Percentiles rank a stretch among this genome's conserved stretches.
phyloP scores from a whole-genome alignment of 1,139 yeast species.

The Kurtzmaniella quercitrusa region DNA sequence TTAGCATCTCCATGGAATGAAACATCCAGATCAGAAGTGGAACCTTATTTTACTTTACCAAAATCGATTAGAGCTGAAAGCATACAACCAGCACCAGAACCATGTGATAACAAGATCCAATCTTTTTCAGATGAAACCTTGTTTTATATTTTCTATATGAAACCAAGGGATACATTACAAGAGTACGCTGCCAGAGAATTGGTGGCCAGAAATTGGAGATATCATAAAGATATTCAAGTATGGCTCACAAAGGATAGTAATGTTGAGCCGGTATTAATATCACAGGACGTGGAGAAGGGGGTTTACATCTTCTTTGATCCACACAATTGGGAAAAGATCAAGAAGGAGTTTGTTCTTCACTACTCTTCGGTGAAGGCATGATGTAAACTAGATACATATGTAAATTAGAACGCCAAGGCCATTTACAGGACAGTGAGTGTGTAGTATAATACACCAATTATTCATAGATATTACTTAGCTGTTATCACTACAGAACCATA shows the following conservation, averaged over 20 bases:
- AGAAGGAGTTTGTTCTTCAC: constrained; percentile 71
- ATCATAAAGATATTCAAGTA: constrained; percentile 90
- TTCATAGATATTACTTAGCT: no score
- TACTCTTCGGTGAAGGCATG: constrained; percentile 52
- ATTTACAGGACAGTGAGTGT: no score
- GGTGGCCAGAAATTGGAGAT: constrained; percentile 90
- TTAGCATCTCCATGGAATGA: constrained; percentile 95
- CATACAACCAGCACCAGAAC: constrained; percentile 41
- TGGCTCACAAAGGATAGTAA: constrained; percentile 95
- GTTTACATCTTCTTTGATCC: constrained; percentile 97
- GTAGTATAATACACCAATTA: no score
- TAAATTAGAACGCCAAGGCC: not conserved
- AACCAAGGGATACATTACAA: constrained; percentile 89
- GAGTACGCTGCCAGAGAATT: constrained; percentile 92
- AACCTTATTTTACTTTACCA: constrained; percentile 70
- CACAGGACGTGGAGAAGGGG: constrained; percentile 87
- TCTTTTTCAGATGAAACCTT: constrained; percentile 87
- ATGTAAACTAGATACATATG: constrained; percentile 5
- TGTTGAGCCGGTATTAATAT: constrained; percentile 82
- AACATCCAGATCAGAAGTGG: constrained; percentile 86
- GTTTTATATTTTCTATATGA: constrained; percentile 89
- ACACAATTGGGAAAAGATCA: constrained; percentile 91
- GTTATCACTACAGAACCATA: no score
- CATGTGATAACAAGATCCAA: constrained; percentile 64
- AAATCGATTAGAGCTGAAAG: constrained; percentile 48